These are phyloP conservation scores for Thalassia testudinum DNA, from an alignment of 116 monocot genomes.

Conservation along the genomic window DNA sequence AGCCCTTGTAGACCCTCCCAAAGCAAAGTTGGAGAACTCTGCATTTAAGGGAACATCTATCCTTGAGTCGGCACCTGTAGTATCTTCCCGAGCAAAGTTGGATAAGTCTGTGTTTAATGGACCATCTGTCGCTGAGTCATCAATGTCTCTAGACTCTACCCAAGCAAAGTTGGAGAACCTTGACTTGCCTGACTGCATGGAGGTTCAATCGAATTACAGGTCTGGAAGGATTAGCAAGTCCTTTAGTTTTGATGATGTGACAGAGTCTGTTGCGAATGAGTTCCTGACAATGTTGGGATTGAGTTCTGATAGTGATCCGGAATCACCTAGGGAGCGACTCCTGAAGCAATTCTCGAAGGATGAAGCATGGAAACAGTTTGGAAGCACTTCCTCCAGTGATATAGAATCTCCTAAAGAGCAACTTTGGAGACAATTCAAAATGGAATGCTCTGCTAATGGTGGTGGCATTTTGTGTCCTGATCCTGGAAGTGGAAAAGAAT, in stretches of 20 bases:
- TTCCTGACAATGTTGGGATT: slow-evolving; percentile 64
- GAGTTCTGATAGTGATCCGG: slow-evolving; percentile 58
- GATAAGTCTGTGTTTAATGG: too few relatives aligned
- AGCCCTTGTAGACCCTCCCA: too few relatives aligned
- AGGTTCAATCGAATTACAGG: slow-evolving; percentile 14
- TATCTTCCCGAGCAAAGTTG: too few relatives aligned
- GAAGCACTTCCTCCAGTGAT: background rate
- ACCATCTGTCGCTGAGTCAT: slow-evolving; percentile 17
- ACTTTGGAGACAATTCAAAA: slow-evolving; percentile 58
- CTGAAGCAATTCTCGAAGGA: slow-evolving; percentile 65
- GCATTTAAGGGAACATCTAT: too few relatives aligned
- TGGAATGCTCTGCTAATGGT: slow-evolving; percentile 24
- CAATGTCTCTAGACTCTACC: slow-evolving; percentile 15
- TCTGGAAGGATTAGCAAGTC: slow-evolving; percentile 29
- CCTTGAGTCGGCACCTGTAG: too few relatives aligned
- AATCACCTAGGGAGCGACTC: slow-evolving; percentile 73
- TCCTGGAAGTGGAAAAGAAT: slow-evolving; percentile 10
- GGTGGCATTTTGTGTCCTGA: slow-evolving; percentile 30
- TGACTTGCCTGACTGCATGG: slow-evolving; percentile 5
- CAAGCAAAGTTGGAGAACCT: slow-evolving; percentile 7
- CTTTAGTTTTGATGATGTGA: slow-evolving; percentile 42
- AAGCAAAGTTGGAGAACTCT: slow-evolving; percentile 7
- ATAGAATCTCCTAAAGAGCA: slow-evolving; percentile 72
- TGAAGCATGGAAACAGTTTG: slow-evolving; percentile 41
- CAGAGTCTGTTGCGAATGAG: slow-evolving; percentile 58